Conservation (phyloP, 202 grass and related monocot genomes). For the Sporobolus alterniflorus region DNA sequence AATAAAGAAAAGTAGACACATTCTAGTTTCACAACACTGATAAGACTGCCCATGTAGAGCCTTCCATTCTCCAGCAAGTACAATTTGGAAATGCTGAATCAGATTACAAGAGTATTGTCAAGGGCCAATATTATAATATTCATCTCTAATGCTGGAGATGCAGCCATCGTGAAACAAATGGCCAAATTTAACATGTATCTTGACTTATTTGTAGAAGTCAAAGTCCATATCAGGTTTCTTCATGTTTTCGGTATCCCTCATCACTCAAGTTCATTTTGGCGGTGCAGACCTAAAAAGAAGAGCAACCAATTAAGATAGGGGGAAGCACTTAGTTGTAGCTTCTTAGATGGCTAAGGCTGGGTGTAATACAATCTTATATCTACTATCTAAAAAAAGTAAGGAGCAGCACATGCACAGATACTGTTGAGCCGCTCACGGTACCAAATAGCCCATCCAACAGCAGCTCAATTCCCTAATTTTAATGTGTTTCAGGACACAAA, state of each 20-base stretch:
- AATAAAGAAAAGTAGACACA: not conserved
- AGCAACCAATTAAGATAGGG: too few species aligned
- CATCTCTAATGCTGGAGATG: slow-evolving; percentile 21
- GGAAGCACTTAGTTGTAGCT: too few species aligned
- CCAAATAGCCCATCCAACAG: slow-evolving; percentile 78
- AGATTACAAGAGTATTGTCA: not conserved
- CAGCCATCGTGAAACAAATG: not conserved
- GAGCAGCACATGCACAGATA: slow-evolving; percentile 63
- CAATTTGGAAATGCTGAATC: not conserved
- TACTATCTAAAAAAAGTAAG: too few species aligned
- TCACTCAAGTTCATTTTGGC: too few species aligned
- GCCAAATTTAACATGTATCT: not conserved
- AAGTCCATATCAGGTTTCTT: slow-evolving; percentile 94
- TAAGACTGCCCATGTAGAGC: not conserved
- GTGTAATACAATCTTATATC: too few species aligned
- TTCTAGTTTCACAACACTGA: slow-evolving; percentile 7
- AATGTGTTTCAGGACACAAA: not conserved
- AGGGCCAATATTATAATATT: slow-evolving; percentile 1
- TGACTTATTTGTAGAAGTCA: slow-evolving; percentile 88
- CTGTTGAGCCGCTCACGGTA: slow-evolving; percentile 65
- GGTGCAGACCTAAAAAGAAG: too few species aligned
- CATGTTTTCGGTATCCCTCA: slow-evolving; percentile 86
- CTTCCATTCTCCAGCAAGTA: slow-evolving; percentile 19
- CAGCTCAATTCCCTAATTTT: slow-evolving; percentile 70
- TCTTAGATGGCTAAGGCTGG: too few species aligned